Percentiles rank a stretch among this genome's conserved stretches.
Conservation (phyloP, 2,329 filamentous ascomycete species). For the Exophiala calicioides region DNA sequence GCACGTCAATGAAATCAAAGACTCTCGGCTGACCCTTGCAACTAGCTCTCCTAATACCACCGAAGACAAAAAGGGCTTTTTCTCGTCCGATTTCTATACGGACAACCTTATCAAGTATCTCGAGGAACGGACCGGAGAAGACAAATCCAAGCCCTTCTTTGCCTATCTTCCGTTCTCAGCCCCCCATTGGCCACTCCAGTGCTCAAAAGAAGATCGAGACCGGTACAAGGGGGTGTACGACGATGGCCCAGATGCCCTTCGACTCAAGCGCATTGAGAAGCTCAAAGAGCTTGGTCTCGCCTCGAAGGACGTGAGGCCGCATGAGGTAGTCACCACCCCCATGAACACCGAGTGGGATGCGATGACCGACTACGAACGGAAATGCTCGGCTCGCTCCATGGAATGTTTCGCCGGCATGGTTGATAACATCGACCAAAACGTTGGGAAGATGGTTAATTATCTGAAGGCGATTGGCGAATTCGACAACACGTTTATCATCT, state of each 20-base stretch:
- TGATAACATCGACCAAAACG: conserved; percentile 47
- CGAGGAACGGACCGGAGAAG: conserved; percentile 46
- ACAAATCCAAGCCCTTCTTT: conserved; percentile 48
- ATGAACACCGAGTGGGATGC: conserved; percentile 42
- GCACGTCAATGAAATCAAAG: too few relatives aligned
- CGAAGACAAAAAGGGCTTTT: conserved; percentile 50
- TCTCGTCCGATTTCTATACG: conserved; percentile 55
- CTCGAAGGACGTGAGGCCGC: conserved; percentile 42
- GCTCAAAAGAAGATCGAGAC: conserved; percentile 46
- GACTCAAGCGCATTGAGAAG: conserved; percentile 44
- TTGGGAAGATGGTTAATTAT: conserved; percentile 49
- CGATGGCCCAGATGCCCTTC: conserved; percentile 51
- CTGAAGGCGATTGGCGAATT: conserved; percentile 47
- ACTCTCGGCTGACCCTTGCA: background rate
- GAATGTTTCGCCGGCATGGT: conserved; percentile 54
- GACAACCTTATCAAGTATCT: conserved; percentile 56
- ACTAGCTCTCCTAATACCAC: conserved; percentile 23
- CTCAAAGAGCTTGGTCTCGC: conserved; percentile 49
- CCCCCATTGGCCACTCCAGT: conserved; percentile 56
- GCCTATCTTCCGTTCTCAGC: conserved; percentile 51
- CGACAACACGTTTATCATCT: conserved; percentile 52
- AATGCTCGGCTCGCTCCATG: conserved; percentile 47
- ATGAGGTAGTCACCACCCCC: conserved; percentile 43
- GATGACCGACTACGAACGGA: conserved; percentile 40
- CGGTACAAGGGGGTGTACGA: conserved; percentile 54